Evolutionary conservation across 805 yeast genomes (phyloP), one percentile per base, ranked within the genome.

Genomic region (Alloascoidea africana): DNA sequence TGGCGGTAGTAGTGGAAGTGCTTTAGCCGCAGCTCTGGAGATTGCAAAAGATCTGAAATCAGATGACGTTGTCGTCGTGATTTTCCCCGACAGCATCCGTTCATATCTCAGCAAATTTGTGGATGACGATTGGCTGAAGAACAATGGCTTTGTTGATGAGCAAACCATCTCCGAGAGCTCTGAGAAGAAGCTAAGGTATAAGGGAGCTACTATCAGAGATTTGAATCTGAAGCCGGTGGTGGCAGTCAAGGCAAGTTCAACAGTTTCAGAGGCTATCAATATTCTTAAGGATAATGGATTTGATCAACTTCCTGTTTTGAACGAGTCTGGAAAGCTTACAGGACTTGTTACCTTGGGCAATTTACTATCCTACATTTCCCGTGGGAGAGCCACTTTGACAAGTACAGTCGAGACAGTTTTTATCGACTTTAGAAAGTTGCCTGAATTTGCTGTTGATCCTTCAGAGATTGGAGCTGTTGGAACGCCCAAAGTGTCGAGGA

Each of bases 1-100:
- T 37, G 94, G 94, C 53, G 94, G 94, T n/a, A 77, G 87, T 5
- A 76, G 87, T 13, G 94, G 94, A 42, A 68, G 79, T 47, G 87
- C 94, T 5, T 69, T 83, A 48, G 76, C 79, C 49, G 93, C 91
- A 23, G 78, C 85, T 35, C 66, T 83, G 41, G 61, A 73, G 47
- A 80, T 79, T 44, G 75, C 76, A 44, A 65, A 75, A 50, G 75
- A 70, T 37, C 66, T 83, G 54, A 70, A 78, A 35, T 84, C 78
- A 60, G 70, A 76, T 36, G 93, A 80, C 46, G 70, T 70, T 14
- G 68, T 83, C 41, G 94, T 83, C 19, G 85, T 79, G 35, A 77
- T 83, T 16, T 72, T 81, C 70, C 94, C 94, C 34, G 94, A 83
- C 56, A 76, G 86, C 33, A 73, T 83, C 52, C 74, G 94, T 65